Conservation (phyloP, 805 yeast genomes). For the Pichia paraexigua region DNA sequence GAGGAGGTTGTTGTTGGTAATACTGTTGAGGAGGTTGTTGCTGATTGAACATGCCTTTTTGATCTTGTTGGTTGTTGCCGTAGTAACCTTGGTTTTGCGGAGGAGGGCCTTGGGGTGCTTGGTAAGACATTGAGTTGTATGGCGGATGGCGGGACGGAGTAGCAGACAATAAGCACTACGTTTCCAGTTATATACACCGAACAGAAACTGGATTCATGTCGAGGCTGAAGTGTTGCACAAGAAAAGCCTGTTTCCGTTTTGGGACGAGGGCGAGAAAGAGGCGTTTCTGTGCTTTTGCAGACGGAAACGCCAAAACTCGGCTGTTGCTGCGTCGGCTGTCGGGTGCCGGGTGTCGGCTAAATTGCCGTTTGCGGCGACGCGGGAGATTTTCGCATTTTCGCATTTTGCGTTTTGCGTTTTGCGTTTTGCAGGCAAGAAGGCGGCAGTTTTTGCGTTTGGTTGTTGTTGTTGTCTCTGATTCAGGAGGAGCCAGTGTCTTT, state of each 20-base stretch:
- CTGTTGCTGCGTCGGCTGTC: neutral
- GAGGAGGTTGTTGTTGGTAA: constrained; percentile 21
- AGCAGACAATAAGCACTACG: neutral
- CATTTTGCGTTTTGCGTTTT: too few species aligned
- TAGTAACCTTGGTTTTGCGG: constrained; percentile 17
- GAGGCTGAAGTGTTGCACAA: neutral
- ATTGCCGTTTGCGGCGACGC: neutral
- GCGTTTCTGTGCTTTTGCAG: neutral
- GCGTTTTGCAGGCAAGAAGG: too few species aligned
- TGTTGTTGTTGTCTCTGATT: too few species aligned
- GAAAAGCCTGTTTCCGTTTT: too few species aligned
- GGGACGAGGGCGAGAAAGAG: neutral
- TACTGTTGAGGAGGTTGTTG: constrained; percentile 25
- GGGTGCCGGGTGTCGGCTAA: neutral
- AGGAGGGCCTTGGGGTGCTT: constrained; percentile 10
- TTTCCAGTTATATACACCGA: neutral
- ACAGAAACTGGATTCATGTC: neutral
- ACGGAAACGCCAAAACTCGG: neutral
- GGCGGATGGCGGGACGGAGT: neutral
- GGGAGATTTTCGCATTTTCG: too few species aligned
- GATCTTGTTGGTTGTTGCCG: constrained; percentile 18
- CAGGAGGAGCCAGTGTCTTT: neutral
- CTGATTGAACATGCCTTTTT: constrained; percentile 9
- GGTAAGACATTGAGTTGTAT: constrained; percentile 8
- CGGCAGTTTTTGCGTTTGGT: too few species aligned